Conservation (phyloP, 352 stramenopile species). For the Phytophthora rubi region DNA sequence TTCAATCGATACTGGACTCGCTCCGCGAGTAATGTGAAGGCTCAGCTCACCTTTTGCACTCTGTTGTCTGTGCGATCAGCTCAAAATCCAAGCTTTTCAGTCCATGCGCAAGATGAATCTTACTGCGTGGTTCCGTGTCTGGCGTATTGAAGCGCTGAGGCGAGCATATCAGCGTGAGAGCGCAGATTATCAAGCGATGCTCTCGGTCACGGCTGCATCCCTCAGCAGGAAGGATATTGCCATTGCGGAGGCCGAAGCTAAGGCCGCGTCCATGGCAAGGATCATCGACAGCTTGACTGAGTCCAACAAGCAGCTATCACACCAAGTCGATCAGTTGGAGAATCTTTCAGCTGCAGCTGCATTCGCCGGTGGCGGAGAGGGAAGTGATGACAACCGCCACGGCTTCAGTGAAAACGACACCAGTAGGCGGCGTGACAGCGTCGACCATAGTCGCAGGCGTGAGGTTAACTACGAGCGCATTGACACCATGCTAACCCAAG, state of each 20-base stretch:
- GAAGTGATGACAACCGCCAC: slow-evolving; percentile 7
- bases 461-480: slow-evolving; percentile 62
- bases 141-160: slow-evolving; percentile 72
- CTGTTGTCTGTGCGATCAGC: slow-evolving; percentile 23
- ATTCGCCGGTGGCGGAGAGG: slow-evolving; percentile 17
- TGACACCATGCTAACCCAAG: slow-evolving; percentile 54
- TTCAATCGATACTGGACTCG: background rate
- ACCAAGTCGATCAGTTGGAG: slow-evolving; percentile 72
- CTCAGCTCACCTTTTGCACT: background rate
- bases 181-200: slow-evolving; percentile 82
- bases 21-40: background rate
- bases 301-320: slow-evolving; percentile 71
- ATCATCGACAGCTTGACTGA: slow-evolving; percentile 85
- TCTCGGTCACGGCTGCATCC: slow-evolving; percentile 76
- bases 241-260: slow-evolving; percentile 67
- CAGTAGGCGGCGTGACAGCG: slow-evolving; percentile 4
- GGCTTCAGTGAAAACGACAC: slow-evolving; percentile 13
- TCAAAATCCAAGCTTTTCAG: slow-evolving; percentile 72
- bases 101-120: slow-evolving; percentile 58
- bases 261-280: slow-evolving; percentile 72
- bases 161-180: slow-evolving; percentile 80
- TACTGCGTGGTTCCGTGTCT: slow-evolving; percentile 70
- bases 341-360: slow-evolving; percentile 42
- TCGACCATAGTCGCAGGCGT: slow-evolving; percentile 14
- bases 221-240: slow-evolving; percentile 80